Evolutionary conservation across 2,329 filamentous ascomycete species (phyloP), one percentile per base, ranked within the genome.

Genomic region (Ambrosiella beaveri): DNA sequence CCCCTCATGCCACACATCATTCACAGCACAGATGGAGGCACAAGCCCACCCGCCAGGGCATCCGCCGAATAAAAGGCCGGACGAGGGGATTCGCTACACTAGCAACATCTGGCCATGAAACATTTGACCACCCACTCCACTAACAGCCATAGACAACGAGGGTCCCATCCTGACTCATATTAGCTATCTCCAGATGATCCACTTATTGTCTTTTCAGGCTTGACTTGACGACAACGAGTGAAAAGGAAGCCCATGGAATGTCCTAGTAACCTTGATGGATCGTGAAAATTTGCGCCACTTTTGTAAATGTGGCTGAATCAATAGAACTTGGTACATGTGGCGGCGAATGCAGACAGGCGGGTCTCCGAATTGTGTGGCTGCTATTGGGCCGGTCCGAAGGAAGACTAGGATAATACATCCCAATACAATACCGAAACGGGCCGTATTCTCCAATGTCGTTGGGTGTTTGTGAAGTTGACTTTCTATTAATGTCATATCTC

Each of bases 31-130:
- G 44, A 47, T 13, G 4, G 44, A 15, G 11, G 13, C n/a, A 47
- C n/a, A 47, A 47, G 44, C 44, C 44, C 44, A 47, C 41, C 38
- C 55, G n/a, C 39, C 54, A 44, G 11, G 27, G 13, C 54, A 44
- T 56, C 15, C 37, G 56, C 56, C 56, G 56, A 57, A 52, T 57
- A 57, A 57, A 57, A 52, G 56, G 56, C 56, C 56, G 56, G 38
- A 53, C 44, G 13, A 12, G 44, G 44, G 44, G 19, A 17, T 47
- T 27, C 27, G 44, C 44, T 47, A 12, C 44, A 47, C 19, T 15
- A 13, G 19, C 8, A 17, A 17, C 44, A 17, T 17, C 44, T 47
- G 44, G 19, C 7, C 44, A 47, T 8, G n/a, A 47, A 15, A 5
- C 44, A 13, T 47, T 17, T 15, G n/a, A 17, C 44, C 44, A 47